Base-by-base conservation (phyloP, 2,329 filamentous ascomycete species). In the Xylaria sp. region DNA sequence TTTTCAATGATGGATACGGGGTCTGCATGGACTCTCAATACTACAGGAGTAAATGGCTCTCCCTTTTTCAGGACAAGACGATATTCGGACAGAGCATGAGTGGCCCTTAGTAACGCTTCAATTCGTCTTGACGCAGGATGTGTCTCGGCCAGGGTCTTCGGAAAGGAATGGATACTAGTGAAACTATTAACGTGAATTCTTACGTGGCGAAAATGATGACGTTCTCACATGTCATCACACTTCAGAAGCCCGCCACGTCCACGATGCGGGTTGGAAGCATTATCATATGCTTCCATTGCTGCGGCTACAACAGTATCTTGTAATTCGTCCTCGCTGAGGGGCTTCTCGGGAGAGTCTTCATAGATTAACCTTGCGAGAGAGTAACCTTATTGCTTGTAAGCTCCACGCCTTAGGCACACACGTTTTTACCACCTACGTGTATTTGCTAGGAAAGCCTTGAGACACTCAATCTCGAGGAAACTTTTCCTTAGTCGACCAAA, bases 181-280 rank as follows among this genome's bases (percentile, higher is more conserved):
- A 55, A 50, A 7, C 36, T 45, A 47, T 71, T 33, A 69, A 53
- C 42, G 33, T 25, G 5, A 31, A 22, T 27, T 60, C 5, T 27
- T 7, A 38, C 27, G 5, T 15, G 42, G 42, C 4, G 15, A 61
- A 20, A 13, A 42, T 47, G 27, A 9, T 29, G 20, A 20, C 11
- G 53, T 54, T 76, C 87, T 79, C 80, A 91, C 90, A 92, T 91
- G 56, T 93, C 90, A 71, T 90, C 85, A 51, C 91, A 93, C 77
- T 89, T 92, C 78, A 92, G 93, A 73, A 96, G 84, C 0, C 90
- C 90, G 17, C 92, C 92, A 70, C 92, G 85, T 1, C 87, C 92
- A 62, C 88, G 87, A 72, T 95, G 94, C 0, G 91, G 91, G 73
- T 96, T 96, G 25, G 90, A 92, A 2, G 92, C 92, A 74, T 92